Conservation (phyloP, 208 protist genomes). For the Angomonas deanei region DNA sequence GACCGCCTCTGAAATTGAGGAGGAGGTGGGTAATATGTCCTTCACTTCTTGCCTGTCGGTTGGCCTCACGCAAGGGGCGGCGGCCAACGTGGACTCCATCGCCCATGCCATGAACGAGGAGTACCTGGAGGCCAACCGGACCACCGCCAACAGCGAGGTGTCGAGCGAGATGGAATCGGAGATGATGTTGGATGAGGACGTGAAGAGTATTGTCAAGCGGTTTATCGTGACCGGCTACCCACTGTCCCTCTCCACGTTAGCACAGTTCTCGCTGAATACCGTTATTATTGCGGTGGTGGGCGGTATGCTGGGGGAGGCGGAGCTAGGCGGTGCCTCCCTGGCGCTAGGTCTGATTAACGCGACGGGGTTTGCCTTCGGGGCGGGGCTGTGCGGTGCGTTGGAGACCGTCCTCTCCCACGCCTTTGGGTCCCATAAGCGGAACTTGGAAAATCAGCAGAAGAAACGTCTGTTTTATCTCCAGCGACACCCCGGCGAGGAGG, state of each 20-base stretch:
- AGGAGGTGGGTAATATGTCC: constrained; percentile 25
- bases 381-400: constrained; percentile 74
- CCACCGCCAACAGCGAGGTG: background rate
- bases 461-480: constrained; percentile 1
- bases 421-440: constrained; percentile 43
- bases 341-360: constrained; percentile 78
- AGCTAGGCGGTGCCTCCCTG: constrained; percentile 64
- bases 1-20: background rate
- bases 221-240: constrained; percentile 69
- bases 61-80: constrained; percentile 14
- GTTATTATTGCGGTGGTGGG: constrained; percentile 66
- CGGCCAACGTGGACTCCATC: constrained; percentile 7
- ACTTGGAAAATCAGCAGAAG: constrained; percentile 25
- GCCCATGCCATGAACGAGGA: background rate
- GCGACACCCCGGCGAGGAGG: constrained; percentile 1
- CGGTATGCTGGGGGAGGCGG: constrained; percentile 41
- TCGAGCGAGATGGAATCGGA: constrained; percentile 9
- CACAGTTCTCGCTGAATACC: constrained; percentile 75
- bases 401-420: constrained; percentile 83
- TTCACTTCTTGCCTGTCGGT: constrained; percentile 25
- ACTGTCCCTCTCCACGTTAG: constrained; percentile 56
- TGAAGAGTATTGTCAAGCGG: constrained; percentile 34
- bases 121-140: background rate
- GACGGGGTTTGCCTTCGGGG: constrained; percentile 81
- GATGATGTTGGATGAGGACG: constrained; percentile 21